Conservation (phyloP, 2,329 filamentous ascomycete species). For the Didymellaceae sp. region DNA sequence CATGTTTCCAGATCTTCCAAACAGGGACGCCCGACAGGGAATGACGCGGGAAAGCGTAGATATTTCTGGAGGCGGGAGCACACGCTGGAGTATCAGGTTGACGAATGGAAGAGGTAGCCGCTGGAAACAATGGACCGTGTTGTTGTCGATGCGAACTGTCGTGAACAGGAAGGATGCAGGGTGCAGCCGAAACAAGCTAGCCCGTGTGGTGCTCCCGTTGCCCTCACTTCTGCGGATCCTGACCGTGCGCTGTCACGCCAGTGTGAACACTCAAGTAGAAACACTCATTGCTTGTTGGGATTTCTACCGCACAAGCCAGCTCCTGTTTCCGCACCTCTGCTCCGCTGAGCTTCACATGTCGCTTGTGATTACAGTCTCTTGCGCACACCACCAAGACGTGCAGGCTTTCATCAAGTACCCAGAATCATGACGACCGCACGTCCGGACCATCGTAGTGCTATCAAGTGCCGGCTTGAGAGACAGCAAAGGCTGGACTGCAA, state of each 20-base stretch:
- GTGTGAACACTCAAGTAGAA: neutral
- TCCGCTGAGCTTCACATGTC: no score
- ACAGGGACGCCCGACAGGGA: slow-evolving; percentile 8
- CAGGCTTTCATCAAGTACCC: no score
- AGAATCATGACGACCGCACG: no score
- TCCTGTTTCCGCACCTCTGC: no score
- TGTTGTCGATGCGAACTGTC: slow-evolving; percentile 2
- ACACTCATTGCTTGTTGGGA: neutral
- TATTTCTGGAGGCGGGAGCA: slow-evolving; percentile 6
- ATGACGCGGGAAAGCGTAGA: neutral
- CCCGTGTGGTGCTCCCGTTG: neutral
- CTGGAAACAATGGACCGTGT: slow-evolving; percentile 14
- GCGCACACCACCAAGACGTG: no score
- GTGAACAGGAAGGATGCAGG: slow-evolving; percentile 8
- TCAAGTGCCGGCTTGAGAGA: no score
- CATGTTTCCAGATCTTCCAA: slow-evolving; percentile 14
- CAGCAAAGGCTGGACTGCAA: no score
- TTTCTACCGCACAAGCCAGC: no score
- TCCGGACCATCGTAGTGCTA: no score
- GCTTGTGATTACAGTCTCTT: no score
- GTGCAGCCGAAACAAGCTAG: slow-evolving; percentile 13
- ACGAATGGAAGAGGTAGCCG: slow-evolving; percentile 9
- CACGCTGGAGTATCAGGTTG: slow-evolving; percentile 6
- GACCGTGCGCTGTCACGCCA: slow-evolving; percentile 5
- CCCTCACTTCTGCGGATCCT: neutral